These are phyloP conservation scores for Endotrypanum monterogeii DNA, from an alignment of 208 protist genomes.

Conservation along the genomic window DNA sequence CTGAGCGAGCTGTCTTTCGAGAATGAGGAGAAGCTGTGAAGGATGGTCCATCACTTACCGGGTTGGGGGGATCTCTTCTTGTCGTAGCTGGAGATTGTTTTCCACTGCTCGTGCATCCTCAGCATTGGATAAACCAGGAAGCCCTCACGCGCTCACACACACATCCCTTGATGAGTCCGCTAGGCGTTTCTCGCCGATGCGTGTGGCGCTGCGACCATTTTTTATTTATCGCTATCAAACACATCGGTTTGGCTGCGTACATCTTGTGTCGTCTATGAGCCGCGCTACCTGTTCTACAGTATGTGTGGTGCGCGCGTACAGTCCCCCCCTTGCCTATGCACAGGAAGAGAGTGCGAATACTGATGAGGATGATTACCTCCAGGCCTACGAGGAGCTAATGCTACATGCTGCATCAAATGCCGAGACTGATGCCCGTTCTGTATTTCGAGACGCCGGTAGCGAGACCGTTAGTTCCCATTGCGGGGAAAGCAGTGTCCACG, in stretches of 20 bases:
- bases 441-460: background rate
- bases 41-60: background rate
- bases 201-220: background rate
- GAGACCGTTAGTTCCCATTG: background rate
- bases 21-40: background rate
- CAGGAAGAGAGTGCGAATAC: background rate
- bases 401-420: conserved; percentile 21
- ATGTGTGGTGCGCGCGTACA: conserved; percentile 4
- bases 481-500: background rate
- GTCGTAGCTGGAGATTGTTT: background rate
- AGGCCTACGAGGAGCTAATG: conserved; percentile 74
- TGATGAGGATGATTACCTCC: conserved; percentile 40
- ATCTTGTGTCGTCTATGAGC: background rate
- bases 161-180: background rate
- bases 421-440: background rate
- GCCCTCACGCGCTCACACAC: background rate
- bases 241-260: background rate
- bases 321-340: background rate
- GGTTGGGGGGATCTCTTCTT: background rate
- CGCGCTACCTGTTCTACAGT: background rate
- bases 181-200: background rate
- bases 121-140: too few relatives aligned
- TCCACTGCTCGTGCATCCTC: background rate
- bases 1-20: background rate
- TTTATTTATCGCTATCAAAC: background rate